Evolutionary conservation across 106 monocot species (phyloP), one percentile per base, ranked within the genome.

Genomic region (Narthecium ossifragum): DNA sequence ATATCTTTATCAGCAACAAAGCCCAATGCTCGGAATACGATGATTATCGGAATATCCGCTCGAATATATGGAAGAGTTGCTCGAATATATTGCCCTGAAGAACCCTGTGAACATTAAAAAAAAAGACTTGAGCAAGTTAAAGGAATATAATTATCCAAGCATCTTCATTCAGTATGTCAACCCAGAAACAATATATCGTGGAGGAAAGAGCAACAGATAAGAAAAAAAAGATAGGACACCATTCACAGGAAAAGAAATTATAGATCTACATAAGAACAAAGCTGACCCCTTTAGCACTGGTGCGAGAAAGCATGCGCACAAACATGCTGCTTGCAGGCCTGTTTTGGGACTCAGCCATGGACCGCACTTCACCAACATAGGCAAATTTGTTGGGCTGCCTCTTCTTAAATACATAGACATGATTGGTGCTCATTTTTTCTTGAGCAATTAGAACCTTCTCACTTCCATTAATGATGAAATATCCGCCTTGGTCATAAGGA

Each of bases 1-100:
- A 98, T 98, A 65, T 98, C 90, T 62, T 90, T 98, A 61, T 98
- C 96, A 71, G 96, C 96, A 65, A 98, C 96, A 79, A 98, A 98
- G 30, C 90, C 96, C 50, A 98, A 69, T 52, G 96, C 96, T 53
- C 96, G 68, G 55, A 98, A 98, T 14, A 98, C 78, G 53, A 98
- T 90, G 22, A 98, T 91, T 55, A 98, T 98, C n/a, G 96, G 96
- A 2, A 98, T 84, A 36, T 98, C 96, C 29, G 90, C 80, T 28
- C 87, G 66, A 8, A 90, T 98, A 75, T 98, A 98, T 31, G 96
- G 96, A 73, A 98, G 86, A 29, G 90, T 98, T 38, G 96, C 90
- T 27, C 96, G 74, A 41, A 98, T 98, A 53, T 98, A 98, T 52
- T 98, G 96, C 25, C 96, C 96, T 29, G 96, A 98, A 48, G 86